Evolutionary conservation across 2,329 filamentous ascomycete species (phyloP).

Genomic region (Nannizzia gypsea): DNA sequence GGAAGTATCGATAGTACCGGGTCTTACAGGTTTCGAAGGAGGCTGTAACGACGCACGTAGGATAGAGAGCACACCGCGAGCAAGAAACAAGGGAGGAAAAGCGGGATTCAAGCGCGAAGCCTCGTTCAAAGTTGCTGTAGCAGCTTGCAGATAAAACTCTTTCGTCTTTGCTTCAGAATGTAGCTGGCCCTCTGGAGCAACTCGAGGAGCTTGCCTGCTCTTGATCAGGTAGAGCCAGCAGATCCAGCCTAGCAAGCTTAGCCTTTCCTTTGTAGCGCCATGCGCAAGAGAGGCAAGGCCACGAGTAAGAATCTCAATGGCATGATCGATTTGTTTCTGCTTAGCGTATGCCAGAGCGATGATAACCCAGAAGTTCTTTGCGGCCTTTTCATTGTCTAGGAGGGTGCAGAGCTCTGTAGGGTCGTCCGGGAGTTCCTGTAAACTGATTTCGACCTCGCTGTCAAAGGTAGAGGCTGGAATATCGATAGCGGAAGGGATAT

Average conservation of each 20-base stretch:
- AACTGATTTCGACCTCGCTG: conserved; percentile 76
- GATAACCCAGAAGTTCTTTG: conserved; percentile 94
- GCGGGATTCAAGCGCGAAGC: conserved; percentile 88
- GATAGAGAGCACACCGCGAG: conserved; percentile 77
- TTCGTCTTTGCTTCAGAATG: conserved; percentile 74
- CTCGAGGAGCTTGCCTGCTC: conserved; percentile 65
- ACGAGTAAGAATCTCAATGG: conserved; percentile 57
- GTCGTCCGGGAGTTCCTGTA: conserved; percentile 83
- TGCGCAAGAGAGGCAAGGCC: conserved; percentile 61
- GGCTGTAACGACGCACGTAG: conserved; percentile 75
- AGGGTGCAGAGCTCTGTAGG: conserved; percentile 89
- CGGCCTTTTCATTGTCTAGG: conserved; percentile 84
- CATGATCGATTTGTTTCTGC: conserved; percentile 81
- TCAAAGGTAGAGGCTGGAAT: conserved; percentile 52
- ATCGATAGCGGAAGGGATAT: conserved; percentile 52
- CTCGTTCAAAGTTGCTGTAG: conserved; percentile 87
- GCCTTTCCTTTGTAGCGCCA: conserved; percentile 64
- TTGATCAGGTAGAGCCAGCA: conserved; percentile 90
- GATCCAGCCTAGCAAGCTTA: conserved; percentile 70
- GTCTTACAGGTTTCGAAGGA: conserved; percentile 54
- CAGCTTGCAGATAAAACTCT: conserved; percentile 79
- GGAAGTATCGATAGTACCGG: conserved; percentile 51
- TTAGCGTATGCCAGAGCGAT: conserved; percentile 94
- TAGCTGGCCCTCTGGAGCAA: conserved; percentile 51
- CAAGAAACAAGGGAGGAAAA: conserved; percentile 81